Base-by-base conservation (phyloP, 2,329 filamentous ascomycete genomes). In the Ascochyta fabae region DNA sequence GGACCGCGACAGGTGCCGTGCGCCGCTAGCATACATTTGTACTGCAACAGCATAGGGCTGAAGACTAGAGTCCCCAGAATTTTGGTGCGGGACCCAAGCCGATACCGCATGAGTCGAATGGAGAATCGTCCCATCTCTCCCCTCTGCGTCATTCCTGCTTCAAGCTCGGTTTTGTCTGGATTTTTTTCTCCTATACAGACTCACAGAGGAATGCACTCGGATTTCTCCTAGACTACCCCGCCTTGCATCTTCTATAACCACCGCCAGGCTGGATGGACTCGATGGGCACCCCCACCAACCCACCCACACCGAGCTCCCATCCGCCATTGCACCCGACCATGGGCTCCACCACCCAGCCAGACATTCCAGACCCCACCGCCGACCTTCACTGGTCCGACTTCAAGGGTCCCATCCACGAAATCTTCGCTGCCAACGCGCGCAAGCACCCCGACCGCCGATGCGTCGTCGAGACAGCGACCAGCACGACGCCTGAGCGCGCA, bases 381-480 rank as follows among this genome's bases (percentile, higher is more conserved):
- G 85, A 89, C 75, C 83, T 91, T 47, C 79, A 88, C 67, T 91
- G 88, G 88, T 83, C 82, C 40, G 83, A 82, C 69, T 90, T 85
- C 71, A 74, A 79, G 53, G 86, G 86, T 29, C 80, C 88, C 13
- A 91, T 92, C 65, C 87, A 91, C 66, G 85, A 90, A 53, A 85
- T 87, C 60, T 92, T 92, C 68, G 78, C 79, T 51, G 74, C 77
- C 41, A 89, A 90, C 78, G 91, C 91, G 8, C 75, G 83, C 69
- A 82, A 79, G 58, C 82, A 90, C 68, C 92, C 92, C 1, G 86
- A 91, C 36, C 81, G 86, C 26, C 75, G 83, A 51, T 91, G 88
- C 66, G 86, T 91, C 3, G 81, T 89, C 2, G 88, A 90, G 68
- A 91, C 88, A 4, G 78, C 80, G 5, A 82, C 81, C 1, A 73